Conservation (phyloP, 2,329 filamentous ascomycete species). For the Ophiostoma montium region DNA sequence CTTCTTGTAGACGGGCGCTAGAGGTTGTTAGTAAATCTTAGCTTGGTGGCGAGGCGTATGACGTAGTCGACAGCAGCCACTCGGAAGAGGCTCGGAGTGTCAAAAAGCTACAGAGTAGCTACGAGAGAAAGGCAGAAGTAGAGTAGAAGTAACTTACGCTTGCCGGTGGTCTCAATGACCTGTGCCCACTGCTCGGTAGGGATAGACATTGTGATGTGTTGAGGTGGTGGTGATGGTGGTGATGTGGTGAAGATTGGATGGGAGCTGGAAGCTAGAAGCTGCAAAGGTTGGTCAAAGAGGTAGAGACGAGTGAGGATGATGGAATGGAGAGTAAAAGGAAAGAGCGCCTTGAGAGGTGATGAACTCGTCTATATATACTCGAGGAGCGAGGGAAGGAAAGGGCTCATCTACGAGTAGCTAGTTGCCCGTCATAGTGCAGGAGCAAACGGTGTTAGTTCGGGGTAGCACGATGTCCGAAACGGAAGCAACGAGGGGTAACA, state of each 20-base stretch:
- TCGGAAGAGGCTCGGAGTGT: background rate
- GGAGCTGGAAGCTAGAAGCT: slow-evolving; percentile 1
- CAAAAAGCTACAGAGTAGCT: too few relatives aligned
- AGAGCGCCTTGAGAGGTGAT: background rate
- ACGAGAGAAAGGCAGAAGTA: background rate
- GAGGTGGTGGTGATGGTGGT: background rate
- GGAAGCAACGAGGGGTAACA: slow-evolving; percentile 3
- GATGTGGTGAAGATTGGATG: background rate
- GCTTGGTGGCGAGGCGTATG: background rate
- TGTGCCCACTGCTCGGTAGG: slow-evolving; percentile 84
- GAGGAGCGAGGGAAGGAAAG: background rate
- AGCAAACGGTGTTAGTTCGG: background rate
- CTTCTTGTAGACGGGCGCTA: slow-evolving; percentile 48
- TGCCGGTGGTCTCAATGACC: slow-evolving; percentile 71
- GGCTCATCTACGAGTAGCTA: background rate
- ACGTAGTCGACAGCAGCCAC: background rate
- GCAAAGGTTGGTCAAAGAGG: background rate
- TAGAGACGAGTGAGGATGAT: too few relatives aligned
- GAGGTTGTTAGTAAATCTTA: background rate
- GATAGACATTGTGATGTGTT: slow-evolving; percentile 32
- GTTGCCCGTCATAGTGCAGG: slow-evolving; percentile 2
- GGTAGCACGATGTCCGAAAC: background rate
- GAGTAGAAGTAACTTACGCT: slow-evolving; percentile 33
- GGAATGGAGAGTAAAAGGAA: background rate
- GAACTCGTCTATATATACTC: slow-evolving; percentile 8